Percentiles rank a stretch among this genome's conserved stretches.
Conservation (phyloP, 768 basidiomycete genomes). For the Bullera alba region DNA sequence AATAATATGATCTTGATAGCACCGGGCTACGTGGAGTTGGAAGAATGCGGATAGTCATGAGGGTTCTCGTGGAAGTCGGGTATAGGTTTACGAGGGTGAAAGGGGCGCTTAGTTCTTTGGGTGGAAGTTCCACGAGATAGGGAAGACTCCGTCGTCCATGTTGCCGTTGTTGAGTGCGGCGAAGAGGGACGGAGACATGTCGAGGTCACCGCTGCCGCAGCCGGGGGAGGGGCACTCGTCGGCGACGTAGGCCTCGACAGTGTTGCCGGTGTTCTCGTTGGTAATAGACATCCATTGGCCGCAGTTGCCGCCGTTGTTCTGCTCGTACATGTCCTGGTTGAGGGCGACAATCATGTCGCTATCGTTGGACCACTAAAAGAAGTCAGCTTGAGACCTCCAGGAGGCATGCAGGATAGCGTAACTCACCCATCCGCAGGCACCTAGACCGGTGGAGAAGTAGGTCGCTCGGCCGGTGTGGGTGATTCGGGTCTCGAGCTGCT, state of each 20-base stretch:
- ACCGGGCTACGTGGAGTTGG: too few species aligned
- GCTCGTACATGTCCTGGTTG: slow-evolving; percentile 26
- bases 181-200: slow-evolving; percentile 37
- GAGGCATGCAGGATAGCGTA: neutral
- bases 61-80: too few species aligned
- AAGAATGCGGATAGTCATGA: too few species aligned
- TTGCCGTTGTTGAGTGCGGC: slow-evolving; percentile 13
- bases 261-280: slow-evolving; percentile 37
- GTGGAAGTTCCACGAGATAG: slow-evolving; percentile 32
- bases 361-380: slow-evolving; percentile 23
- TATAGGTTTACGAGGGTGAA: too few species aligned
- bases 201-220: slow-evolving; percentile 34
- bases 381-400: neutral
- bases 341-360: slow-evolving; percentile 33
- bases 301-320: slow-evolving; percentile 24
- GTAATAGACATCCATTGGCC: slow-evolving; percentile 34
- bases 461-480: slow-evolving; percentile 30
- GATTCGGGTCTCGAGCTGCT: slow-evolving; percentile 18
- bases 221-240: slow-evolving; percentile 42
- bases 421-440: slow-evolving; percentile 22
- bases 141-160: slow-evolving; percentile 27
- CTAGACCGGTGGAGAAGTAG: slow-evolving; percentile 31
- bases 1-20: too few species aligned
- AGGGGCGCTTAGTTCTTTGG: slow-evolving; percentile 14
- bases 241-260: slow-evolving; percentile 24